A percentile compares a stretch with the other conserved stretches of the same genome.
Evolutionary conservation across 768 basidiomycete species (phyloP).

Genomic region (Cystofilobasidium bisporidii): DNA sequence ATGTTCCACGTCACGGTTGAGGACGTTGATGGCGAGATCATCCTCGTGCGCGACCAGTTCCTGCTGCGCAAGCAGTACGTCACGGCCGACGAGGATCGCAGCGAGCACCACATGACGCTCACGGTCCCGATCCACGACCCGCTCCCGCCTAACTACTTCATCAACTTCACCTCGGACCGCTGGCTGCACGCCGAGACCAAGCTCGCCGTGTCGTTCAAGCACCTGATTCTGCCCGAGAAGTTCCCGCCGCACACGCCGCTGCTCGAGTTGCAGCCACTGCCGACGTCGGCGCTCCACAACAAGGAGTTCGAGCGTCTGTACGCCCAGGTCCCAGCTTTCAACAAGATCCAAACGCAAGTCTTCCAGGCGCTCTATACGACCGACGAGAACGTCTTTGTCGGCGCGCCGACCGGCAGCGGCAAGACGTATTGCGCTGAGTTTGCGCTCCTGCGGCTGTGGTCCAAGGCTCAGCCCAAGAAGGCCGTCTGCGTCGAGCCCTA

Average conservation of each 20-base stretch:
- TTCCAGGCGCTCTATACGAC: conserved; percentile 96
- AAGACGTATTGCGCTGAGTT: conserved; percentile 98
- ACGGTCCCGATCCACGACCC: conserved; percentile 96
- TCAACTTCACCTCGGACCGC: conserved; percentile 84
- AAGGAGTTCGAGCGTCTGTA: conserved; percentile 84
- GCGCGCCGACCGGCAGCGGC: conserved; percentile 91
- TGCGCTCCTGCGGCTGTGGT: conserved; percentile 89
- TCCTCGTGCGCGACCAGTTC: conserved; percentile 91
- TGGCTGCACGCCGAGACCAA: conserved; percentile 95
- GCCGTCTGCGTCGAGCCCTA: conserved; percentile 95
- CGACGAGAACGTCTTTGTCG: conserved; percentile 93
- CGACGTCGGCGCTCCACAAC: conserved; percentile 84
- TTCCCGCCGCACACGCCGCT: conserved; percentile 88
- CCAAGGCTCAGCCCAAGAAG: conserved; percentile 64
- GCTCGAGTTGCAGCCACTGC: conserved; percentile 82
- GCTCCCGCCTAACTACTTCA: conserved; percentile 95
- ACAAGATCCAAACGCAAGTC: conserved; percentile 98
- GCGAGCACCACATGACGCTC: conserved; percentile 71
- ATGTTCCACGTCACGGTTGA: conserved; percentile 90
- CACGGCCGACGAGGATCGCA: conserved; percentile 61
- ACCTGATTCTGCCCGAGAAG: conserved; percentile 91
- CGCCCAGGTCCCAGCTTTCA: conserved; percentile 72
- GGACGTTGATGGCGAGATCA: conserved; percentile 92
- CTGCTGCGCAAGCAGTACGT: conserved; percentile 75
- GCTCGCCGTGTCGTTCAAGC: conserved; percentile 92